Evolutionary conservation across 75 land plant genomes (phyloP).

Genomic region (Gnetum montanum): DNA sequence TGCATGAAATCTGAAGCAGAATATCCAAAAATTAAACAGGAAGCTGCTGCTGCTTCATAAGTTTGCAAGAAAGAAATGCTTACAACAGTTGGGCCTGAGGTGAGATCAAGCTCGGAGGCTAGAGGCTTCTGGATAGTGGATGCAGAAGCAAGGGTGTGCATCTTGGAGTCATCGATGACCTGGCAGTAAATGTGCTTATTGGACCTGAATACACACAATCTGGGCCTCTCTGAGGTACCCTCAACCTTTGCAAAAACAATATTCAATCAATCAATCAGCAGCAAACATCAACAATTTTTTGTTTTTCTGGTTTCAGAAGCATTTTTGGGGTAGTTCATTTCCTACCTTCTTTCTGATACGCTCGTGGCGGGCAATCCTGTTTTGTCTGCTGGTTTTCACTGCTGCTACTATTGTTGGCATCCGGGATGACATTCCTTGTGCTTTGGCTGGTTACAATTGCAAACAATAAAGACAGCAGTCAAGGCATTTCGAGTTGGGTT

Average conservation of each 20-base stretch:
- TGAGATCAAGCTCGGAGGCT: slow-evolving; percentile 49
- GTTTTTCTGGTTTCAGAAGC: neutral
- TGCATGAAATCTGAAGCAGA: too few relatives aligned
- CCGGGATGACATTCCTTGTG: too few relatives aligned
- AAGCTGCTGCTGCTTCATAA: too few relatives aligned
- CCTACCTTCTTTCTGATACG: slow-evolving; percentile 74
- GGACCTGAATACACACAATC: slow-evolving; percentile 75
- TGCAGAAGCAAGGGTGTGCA: slow-evolving; percentile 76
- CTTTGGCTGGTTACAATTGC: too few relatives aligned
- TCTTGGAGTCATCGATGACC: slow-evolving; percentile 87
- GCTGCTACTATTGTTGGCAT: neutral
- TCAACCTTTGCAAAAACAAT: slow-evolving; percentile 23
- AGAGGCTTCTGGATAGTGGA: slow-evolving; percentile 77
- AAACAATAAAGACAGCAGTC: too few relatives aligned
- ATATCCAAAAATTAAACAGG: too few relatives aligned
- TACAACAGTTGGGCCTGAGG: slow-evolving; percentile 73
- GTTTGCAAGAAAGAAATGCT: slow-evolving; percentile 21
- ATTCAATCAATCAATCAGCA: neutral
- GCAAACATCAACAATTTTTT: neutral
- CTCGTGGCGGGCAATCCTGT: slow-evolving; percentile 44
- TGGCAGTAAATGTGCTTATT: slow-evolving; percentile 84
- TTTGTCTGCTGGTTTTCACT: slow-evolving; percentile 35
- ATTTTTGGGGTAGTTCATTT: neutral
- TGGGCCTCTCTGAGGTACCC: slow-evolving; percentile 89
- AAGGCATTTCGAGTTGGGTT: too few relatives aligned